phyloP scores from a whole-genome alignment of 805 yeast species.

The Debaryomyces prosopidis region DNA sequence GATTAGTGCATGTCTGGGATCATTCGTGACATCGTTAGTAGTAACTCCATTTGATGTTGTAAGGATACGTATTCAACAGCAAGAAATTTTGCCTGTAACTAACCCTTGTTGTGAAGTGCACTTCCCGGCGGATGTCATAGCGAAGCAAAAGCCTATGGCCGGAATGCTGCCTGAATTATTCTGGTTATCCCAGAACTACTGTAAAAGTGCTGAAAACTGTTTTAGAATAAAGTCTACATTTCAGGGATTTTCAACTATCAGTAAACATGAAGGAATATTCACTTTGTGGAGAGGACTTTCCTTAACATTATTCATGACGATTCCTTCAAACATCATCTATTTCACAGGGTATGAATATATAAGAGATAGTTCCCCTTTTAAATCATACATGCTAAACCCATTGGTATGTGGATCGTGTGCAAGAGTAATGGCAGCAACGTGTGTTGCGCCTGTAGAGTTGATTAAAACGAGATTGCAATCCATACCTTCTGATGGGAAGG shows the following conservation, averaged over 20 bases:
- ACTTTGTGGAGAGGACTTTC: conserved; percentile 91
- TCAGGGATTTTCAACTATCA: conserved; percentile 69
- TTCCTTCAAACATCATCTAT: conserved; percentile 91
- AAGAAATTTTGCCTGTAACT: conserved; percentile 50
- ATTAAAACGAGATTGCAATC: conserved; percentile 88
- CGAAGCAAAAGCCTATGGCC: conserved; percentile 38
- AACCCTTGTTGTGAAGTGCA: conserved; percentile 31
- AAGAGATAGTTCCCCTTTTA: conserved; percentile 62
- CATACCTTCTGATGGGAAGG: conserved; percentile 54
- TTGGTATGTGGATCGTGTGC: conserved; percentile 84
- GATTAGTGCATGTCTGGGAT: conserved; percentile 79
- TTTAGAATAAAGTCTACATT: conserved; percentile 64
- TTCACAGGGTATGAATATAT: conserved; percentile 91
- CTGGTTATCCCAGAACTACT: conserved; percentile 37
- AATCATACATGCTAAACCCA: conserved; percentile 63
- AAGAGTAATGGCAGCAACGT: conserved; percentile 77
- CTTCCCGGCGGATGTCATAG: conserved; percentile 18
- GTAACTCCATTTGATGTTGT: conserved; percentile 85
- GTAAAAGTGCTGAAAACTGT: conserved; percentile 40
- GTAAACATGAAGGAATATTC: conserved; percentile 67
- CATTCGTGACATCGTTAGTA: conserved; percentile 67
- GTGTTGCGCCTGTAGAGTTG: conserved; percentile 84
- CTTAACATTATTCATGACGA: conserved; percentile 79
- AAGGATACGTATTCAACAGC: conserved; percentile 75
- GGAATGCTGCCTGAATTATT: conserved; percentile 27